Base-by-base conservation (phyloP, 257 asterid species). In the Mitragyna speciosa region DNA sequence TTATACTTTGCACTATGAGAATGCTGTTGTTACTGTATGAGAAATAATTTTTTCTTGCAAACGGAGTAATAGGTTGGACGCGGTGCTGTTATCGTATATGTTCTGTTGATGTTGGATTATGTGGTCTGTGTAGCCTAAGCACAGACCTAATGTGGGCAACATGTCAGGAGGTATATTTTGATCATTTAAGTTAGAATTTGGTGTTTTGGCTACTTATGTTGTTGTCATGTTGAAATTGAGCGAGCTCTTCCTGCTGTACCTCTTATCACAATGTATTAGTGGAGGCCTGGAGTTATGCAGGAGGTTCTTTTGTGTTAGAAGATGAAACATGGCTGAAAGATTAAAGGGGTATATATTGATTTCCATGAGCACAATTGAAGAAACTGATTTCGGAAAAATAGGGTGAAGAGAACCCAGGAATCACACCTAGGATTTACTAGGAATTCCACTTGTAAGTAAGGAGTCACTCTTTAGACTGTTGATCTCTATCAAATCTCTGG, bases 141-240 rank as follows among this genome's bases (percentile, higher is more conserved):
- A 77, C 28, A 11, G 72, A 63, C 30, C 30, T 61, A 7, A 5
- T 26, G 20, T 14, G 9, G 65, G 41, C 20, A 24, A 24, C 70
- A 31, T 58, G 16, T 12, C 56, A 75, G 47, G 31, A 12, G 45
- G 15, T 19, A 0, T 26, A 11, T 36, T 56, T 26, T 28, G 69
- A 17, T 56, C 31, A 39, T 70, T 11, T 12, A 19, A 39, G 52
- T 52, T n/a, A 30, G 33, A 15, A 0, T 20, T 49, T 22, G 72
- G 41, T 61, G 43, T 17, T 79, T 61, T 49, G 54, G 56, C 58
- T 41, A 75, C 41, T 58, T 75, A 49, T 36, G 20, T 75, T 75
- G 79, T 39, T 12, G 24, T 48, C 52, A 2, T 5, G 54, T 24
- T 39, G 31, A 6, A 41, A 79, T 48, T 47, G 72, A 47, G 72